phyloP scores from a whole-genome alignment of 164 flowering plant genomes.

The Berberis vulgaris region DNA sequence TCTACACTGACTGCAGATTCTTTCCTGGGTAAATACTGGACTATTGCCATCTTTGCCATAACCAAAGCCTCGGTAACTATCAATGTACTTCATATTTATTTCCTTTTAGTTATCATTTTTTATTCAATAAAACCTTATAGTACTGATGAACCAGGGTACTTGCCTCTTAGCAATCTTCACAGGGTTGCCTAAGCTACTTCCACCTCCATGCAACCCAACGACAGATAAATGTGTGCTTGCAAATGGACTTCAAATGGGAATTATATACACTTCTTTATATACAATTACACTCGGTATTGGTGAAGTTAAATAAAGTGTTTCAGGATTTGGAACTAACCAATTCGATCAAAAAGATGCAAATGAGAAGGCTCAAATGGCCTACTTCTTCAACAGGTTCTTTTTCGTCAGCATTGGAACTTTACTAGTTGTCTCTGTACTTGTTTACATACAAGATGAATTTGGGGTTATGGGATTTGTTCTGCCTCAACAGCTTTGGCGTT shows the following conservation, averaged over 20 bases:
- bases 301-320: constrained; percentile 73
- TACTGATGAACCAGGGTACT: too few species aligned
- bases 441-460: constrained; percentile 71
- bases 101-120: too few species aligned
- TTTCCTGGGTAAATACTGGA: constrained; percentile 63
- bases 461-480: constrained; percentile 62
- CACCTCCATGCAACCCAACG: too few species aligned
- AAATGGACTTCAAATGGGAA: constrained; percentile 56
- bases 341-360: constrained; percentile 66
- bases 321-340: constrained; percentile 82
- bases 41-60: constrained; percentile 51
- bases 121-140: too few species aligned
- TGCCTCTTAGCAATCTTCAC: too few species aligned
- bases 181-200: too few species aligned
- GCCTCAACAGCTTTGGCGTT: constrained; percentile 45
- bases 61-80: constrained; percentile 49
- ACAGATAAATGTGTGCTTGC: constrained; percentile 35
- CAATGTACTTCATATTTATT: too few species aligned
- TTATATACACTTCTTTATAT: constrained; percentile 52
- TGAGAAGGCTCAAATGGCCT: constrained; percentile 57
- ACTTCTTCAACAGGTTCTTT: constrained; percentile 83
- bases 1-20: too few species aligned
- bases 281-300: constrained; percentile 71
- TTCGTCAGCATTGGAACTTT: constrained; percentile 62
- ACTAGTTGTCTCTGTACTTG: constrained; percentile 67